phyloP scores from a whole-genome alignment of 2,329 filamentous ascomycete species.

The Clarireedia paspali region DNA sequence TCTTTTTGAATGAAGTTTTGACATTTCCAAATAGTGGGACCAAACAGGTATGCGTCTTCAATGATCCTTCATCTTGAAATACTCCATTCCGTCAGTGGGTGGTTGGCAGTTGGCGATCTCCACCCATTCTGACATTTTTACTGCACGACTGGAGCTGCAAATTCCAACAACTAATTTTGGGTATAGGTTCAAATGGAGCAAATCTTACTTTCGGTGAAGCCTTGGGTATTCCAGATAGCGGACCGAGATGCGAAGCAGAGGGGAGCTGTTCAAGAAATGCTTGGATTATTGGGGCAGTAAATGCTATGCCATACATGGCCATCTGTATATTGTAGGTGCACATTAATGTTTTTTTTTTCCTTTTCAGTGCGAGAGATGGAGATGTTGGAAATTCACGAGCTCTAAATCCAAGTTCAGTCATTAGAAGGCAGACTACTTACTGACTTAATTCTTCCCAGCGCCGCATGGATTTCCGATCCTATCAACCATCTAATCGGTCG shows the following conservation, averaged over 20 bases:
- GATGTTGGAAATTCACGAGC: too few species aligned
- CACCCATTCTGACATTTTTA: not conserved
- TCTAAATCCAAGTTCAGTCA: too few species aligned
- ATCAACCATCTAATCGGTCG: constrained; percentile 51
- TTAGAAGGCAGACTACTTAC: not conserved
- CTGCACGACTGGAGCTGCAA: not conserved
- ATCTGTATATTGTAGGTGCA: constrained; percentile 39
- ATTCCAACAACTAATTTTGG: too few species aligned
- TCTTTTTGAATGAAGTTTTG: not conserved
- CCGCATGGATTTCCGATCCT: constrained; percentile 54
- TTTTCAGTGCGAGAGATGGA: not conserved
- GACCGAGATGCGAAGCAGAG: constrained; percentile 10
- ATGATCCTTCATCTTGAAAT: not conserved
- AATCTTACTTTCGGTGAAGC: constrained; percentile 39
- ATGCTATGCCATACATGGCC: constrained; percentile 37
- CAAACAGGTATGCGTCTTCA: constrained; percentile 3
- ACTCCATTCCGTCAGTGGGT: not conserved
- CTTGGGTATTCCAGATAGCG: constrained; percentile 33
- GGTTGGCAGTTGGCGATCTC: not conserved
- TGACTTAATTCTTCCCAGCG: constrained; percentile 17
- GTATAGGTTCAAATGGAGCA: constrained; percentile 38
- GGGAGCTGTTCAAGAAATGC: constrained; percentile 36
- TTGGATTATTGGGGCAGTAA: constrained; percentile 53
- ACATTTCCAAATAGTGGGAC: constrained; percentile 7
- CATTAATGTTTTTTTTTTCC: not conserved